Evolutionary conservation across 2,329 filamentous ascomycete genomes (phyloP).

Genomic region (Cryphonectria naterciae): DNA sequence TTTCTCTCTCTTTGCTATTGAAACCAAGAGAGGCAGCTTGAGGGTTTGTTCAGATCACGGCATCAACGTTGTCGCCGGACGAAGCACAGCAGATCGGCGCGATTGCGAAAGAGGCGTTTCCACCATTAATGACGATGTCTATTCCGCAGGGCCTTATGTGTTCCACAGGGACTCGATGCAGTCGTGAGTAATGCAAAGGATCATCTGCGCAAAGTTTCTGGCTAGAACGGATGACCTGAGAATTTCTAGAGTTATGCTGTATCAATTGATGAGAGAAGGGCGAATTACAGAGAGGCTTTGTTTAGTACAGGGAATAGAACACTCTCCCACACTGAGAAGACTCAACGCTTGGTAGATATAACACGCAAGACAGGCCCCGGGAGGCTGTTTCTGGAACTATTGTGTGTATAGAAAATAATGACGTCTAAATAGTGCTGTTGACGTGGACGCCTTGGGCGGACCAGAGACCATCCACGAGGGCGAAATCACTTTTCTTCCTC

Average conservation of each 20-base stretch:
- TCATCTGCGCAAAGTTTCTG: slow-evolving; percentile 40
- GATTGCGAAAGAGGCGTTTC: slow-evolving; percentile 48
- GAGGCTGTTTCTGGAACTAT: not conserved
- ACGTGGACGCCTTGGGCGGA: not conserved
- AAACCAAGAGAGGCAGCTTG: too few species aligned
- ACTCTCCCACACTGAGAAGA: not conserved
- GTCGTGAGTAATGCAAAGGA: slow-evolving; percentile 54
- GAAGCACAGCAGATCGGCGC: slow-evolving; percentile 48
- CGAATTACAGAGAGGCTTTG: not conserved
- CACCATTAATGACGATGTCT: slow-evolving; percentile 53
- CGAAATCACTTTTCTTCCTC: slow-evolving; percentile 40
- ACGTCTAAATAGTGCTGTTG: not conserved
- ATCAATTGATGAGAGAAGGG: not conserved
- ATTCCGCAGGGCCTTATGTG: slow-evolving; percentile 55
- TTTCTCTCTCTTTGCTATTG: not conserved
- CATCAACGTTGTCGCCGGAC: slow-evolving; percentile 48
- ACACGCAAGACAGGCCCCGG: not conserved
- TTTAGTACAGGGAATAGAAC: not conserved
- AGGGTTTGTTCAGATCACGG: slow-evolving; percentile 32
- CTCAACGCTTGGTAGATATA: not conserved
- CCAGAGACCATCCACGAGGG: not conserved
- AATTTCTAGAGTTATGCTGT: not conserved
- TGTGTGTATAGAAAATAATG: not conserved
- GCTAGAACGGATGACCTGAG: not conserved
- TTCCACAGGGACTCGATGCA: slow-evolving; percentile 54